Percentiles rank a stretch among this genome's conserved stretches.
phyloP scores from a whole-genome alignment of 129 eudicot species.

The Saposhnikovia divaricata region DNA sequence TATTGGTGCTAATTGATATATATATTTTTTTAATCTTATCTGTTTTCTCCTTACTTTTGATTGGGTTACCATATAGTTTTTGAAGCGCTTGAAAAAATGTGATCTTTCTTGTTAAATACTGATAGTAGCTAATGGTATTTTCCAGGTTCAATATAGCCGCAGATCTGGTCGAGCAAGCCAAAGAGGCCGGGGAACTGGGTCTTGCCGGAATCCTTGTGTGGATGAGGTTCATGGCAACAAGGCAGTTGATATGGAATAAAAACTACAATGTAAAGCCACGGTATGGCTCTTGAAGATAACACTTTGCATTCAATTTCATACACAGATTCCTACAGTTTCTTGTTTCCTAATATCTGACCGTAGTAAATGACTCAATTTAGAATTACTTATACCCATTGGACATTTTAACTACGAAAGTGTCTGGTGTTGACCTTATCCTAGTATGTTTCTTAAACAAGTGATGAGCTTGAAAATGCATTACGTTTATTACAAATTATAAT shows the following conservation, averaged over 20 bases:
- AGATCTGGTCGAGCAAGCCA: constrained; percentile 70
- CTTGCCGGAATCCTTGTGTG: constrained; percentile 94
- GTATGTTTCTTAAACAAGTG: neutral
- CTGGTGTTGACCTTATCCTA: neutral
- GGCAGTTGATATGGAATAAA: constrained; percentile 95
- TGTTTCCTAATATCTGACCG: neutral
- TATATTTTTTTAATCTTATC: neutral
- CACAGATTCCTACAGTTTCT: neutral
- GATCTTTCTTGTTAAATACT: constrained; percentile 6
- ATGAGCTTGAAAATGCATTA: constrained; percentile 1
- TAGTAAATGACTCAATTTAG: neutral
- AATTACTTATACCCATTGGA: neutral
- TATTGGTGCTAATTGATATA: neutral
- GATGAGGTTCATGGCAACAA: constrained; percentile 99
- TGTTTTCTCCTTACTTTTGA: neutral
- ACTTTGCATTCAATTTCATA: neutral
- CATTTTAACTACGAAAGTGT: neutral
- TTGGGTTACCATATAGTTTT: neutral
- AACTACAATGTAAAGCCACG: constrained; percentile 95
- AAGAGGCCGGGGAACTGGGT: constrained; percentile 62
- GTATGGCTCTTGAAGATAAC: constrained; percentile 29
- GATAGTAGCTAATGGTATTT: neutral
- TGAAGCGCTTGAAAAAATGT: neutral
- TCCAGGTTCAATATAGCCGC: constrained; percentile 96
- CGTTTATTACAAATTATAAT: neutral